phyloP scores from a whole-genome alignment of 202 grass and related monocot species.

The Setaria italica region DNA sequence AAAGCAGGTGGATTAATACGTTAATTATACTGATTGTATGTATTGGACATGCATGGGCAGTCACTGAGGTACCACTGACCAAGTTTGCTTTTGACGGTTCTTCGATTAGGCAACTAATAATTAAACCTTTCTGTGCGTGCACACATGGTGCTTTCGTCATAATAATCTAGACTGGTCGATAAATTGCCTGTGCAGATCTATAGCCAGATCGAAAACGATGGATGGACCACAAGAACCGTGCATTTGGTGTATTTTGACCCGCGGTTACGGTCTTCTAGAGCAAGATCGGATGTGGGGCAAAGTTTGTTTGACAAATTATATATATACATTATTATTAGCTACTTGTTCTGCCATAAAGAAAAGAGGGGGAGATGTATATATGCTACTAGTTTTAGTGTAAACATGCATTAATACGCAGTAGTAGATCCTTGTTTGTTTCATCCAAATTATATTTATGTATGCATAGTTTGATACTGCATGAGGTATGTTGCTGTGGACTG shows the following conservation, averaged over 20 bases:
- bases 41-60: neutral
- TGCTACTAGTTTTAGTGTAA: neutral
- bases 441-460: neutral
- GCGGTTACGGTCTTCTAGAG: neutral
- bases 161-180: neutral
- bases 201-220: neutral
- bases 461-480: neutral
- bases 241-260: neutral
- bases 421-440: neutral
- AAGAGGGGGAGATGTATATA: no score
- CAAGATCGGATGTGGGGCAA: neutral
- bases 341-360: no score
- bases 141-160: neutral
- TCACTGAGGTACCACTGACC: neutral
- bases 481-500: no score
- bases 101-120: neutral
- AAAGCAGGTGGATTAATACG: neutral
- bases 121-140: neutral
- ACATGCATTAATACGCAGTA: neutral
- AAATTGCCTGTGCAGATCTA: neutral
- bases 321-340: neutral
- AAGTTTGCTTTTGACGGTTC: neutral
- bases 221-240: neutral
- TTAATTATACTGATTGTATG: neutral
- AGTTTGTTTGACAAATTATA: neutral